Evolutionary conservation across 805 yeast species (phyloP).

Genomic region (Wickerhamiella occidentalis): DNA sequence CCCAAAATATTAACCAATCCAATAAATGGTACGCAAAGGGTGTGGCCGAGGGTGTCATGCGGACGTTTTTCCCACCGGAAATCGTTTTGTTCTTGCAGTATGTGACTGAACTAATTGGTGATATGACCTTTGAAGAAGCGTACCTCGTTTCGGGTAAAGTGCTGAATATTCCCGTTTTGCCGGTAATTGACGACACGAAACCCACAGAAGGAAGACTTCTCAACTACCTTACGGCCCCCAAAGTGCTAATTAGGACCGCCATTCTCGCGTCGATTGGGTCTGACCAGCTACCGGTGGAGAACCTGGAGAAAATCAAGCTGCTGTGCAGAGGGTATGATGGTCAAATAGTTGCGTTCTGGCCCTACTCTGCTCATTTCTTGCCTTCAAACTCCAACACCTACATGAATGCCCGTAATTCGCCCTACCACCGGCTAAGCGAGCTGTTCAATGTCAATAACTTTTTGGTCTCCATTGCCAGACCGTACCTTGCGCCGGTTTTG

Average conservation of each 20-base stretch:
- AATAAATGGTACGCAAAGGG: slow-evolving; percentile 28
- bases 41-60: slow-evolving; percentile 60
- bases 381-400: slow-evolving; percentile 34
- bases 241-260: slow-evolving; percentile 73
- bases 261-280: slow-evolving; percentile 58
- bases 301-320: slow-evolving; percentile 43
- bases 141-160: slow-evolving; percentile 65
- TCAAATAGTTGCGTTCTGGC: slow-evolving; percentile 28
- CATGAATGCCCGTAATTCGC: slow-evolving; percentile 40
- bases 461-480: slow-evolving; percentile 81
- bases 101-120: slow-evolving; percentile 63
- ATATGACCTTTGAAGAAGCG: slow-evolving; percentile 88
- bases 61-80: slow-evolving; percentile 79
- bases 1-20: slow-evolving; percentile 16
- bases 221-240: slow-evolving; percentile 81
- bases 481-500: slow-evolving; percentile 82
- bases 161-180: slow-evolving; percentile 74
- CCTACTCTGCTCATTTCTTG: slow-evolving; percentile 20
- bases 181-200: slow-evolving; percentile 41
- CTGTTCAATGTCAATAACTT: slow-evolving; percentile 91
- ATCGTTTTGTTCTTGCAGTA: slow-evolving; percentile 65
- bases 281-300: slow-evolving; percentile 35
- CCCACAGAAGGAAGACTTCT: slow-evolving; percentile 31
- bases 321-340: slow-evolving; percentile 46
- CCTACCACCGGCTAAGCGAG: slow-evolving; percentile 81